Evolutionary conservation across 176 grass and related monocot species (phyloP).

Genomic region (Musa itinerans): DNA sequence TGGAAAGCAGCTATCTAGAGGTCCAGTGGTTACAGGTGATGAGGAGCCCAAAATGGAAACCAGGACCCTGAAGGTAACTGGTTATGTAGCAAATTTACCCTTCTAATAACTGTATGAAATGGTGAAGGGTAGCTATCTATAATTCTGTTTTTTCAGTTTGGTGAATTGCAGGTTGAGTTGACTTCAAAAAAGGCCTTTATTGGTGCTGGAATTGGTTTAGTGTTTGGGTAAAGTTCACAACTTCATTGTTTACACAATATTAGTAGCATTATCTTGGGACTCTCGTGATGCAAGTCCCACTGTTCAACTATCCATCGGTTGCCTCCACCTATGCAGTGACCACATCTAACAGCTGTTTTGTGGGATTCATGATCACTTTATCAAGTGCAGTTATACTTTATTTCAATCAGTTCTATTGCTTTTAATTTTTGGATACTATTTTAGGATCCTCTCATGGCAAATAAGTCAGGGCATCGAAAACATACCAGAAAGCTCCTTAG

Average conservation of each 20-base stretch:
- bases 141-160: constrained; percentile 48
- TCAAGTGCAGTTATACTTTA: too few relatives aligned
- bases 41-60: constrained; percentile 50
- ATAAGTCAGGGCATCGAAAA: constrained; percentile 63
- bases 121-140: not conserved
- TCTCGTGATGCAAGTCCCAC: not conserved
- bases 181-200: constrained; percentile 50
- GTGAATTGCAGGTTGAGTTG: constrained; percentile 61
- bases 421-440: not conserved
- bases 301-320: not conserved
- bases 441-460: constrained; percentile 68
- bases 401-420: not conserved
- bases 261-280: not conserved
- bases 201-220: constrained; percentile 48
- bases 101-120: constrained; percentile 4
- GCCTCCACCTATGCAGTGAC: not conserved
- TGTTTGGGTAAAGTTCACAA: constrained; percentile 60
- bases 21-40: constrained; percentile 33
- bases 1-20: constrained; percentile 53
- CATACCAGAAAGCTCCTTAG: constrained; percentile 39
- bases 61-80: constrained; percentile 55
- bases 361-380: not conserved
- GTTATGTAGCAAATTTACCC: constrained; percentile 9
- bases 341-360: not conserved
- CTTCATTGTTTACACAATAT: not conserved